Conservation (phyloP, 2,329 filamentous ascomycete species). For the Trichophyton rubrum region DNA sequence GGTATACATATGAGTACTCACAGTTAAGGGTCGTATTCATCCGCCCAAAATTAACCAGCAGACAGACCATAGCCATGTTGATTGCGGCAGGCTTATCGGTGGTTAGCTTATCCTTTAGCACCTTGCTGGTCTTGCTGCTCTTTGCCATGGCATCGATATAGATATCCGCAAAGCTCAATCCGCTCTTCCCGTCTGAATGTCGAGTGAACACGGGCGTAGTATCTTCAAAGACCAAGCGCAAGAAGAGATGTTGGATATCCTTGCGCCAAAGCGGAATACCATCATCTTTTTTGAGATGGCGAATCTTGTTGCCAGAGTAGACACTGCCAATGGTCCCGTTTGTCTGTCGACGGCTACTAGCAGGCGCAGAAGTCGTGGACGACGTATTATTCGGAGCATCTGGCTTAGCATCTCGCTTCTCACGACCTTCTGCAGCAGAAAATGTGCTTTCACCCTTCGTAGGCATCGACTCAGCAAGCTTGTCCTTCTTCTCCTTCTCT, state of each 20-base stretch:
- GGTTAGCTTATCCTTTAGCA: constrained; percentile 88
- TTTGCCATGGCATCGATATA: constrained; percentile 98
- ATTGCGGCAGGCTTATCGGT: constrained; percentile 85
- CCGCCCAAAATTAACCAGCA: constrained; percentile 89
- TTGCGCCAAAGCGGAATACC: constrained; percentile 55
- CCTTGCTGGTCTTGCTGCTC: constrained; percentile 98
- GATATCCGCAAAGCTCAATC: constrained; percentile 72
- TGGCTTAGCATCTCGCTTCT: neutral
- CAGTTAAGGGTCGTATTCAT: constrained; percentile 99
- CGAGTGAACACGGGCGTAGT: constrained; percentile 68
- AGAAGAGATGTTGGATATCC: constrained; percentile 55
- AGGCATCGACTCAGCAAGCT: neutral
- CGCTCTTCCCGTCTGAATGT: constrained; percentile 69
- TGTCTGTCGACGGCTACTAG: constrained; percentile 47
- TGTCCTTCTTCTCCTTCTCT: neutral
- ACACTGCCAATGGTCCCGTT: constrained; percentile 55
- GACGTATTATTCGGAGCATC: neutral
- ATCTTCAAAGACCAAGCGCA: constrained; percentile 51
- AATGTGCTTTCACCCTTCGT: neutral
- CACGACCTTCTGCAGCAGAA: neutral
- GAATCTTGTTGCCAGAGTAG: constrained; percentile 55
- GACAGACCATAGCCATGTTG: constrained; percentile 98
- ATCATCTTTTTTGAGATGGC: constrained; percentile 55
- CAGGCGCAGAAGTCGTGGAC: constrained; percentile 19
- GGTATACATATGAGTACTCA: constrained; percentile 35